Evolutionary conservation across 2,329 filamentous ascomycete genomes (phyloP), one percentile per base, ranked within the genome.

Genomic region (Hypoxylon sp.): DNA sequence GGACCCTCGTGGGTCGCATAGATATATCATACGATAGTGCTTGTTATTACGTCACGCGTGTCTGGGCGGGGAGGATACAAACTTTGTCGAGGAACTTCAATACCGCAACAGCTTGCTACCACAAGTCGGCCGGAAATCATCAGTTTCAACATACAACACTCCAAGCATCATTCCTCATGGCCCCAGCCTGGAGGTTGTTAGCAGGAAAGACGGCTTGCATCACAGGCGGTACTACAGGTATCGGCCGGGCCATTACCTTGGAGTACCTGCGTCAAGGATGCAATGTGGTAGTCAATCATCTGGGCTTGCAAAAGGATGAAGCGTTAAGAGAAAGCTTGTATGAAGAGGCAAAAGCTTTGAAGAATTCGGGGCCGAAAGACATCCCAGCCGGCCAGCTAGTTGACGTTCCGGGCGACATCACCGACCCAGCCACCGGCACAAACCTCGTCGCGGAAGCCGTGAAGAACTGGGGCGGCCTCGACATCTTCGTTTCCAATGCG

Each of bases 241-340:
- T 96, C 63, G 91, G 91, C 41, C 82, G 89, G 58, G 91, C 90
- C 61, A 95, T 95, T 57, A 84, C 87, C 27, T 79, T 95, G 42
- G 86, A 86, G 63, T 95, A 89, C 68, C 76, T 93, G 40, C 77
- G 79, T 5, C 89, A 94, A 62, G 91, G 91, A 59, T 88, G 87
- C 60, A 80, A 81, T 67, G 89, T 95, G 21, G 84, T 25, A 3
- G 25, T 45, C 31, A 45, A 45, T 23, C 15, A 20, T 8, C 16
- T 37, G 2, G 42, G n/a, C n/a, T 11, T 9, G 9, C 15, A 34
- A 12, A 8, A 34, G 7, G 31, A 9, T n/a, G n/a, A n/a, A n/a
- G n/a, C n/a, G n/a, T n/a, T n/a, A n/a, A n/a, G n/a, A n/a, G n/a
- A n/a, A n/a, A n/a, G n/a, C n/a, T n/a, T n/a, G n/a, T n/a, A n/a